Evolutionary conservation across 495 filamentous ascomycete genomes (phyloP).

Genomic region (Penicillium manginii): DNA sequence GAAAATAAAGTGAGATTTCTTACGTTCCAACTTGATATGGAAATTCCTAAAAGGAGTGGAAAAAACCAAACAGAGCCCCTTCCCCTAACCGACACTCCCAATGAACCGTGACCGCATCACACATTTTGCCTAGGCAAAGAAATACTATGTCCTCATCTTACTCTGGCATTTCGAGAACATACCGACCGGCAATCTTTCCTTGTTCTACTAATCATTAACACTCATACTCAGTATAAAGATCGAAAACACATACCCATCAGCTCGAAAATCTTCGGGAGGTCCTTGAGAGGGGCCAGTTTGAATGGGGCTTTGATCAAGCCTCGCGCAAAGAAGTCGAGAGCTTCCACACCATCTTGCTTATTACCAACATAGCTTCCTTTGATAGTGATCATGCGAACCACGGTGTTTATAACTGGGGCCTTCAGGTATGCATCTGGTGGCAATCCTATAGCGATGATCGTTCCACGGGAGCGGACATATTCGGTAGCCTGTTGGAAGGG

Average conservation of each 20-base stretch:
- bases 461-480: constrained; percentile 80
- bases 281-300: constrained; percentile 75
- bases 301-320: constrained; percentile 79
- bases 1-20: too few relatives aligned
- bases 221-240: background rate
- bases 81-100: too few relatives aligned
- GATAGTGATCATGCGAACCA: constrained; percentile 86
- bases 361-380: constrained; percentile 92
- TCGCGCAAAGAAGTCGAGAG: constrained; percentile 1
- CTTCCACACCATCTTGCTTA: constrained; percentile 41
- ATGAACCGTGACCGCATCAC: too few relatives aligned
- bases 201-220: constrained; percentile 11
- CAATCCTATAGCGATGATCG: constrained; percentile 82
- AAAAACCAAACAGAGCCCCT: background rate
- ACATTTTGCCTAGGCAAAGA: too few relatives aligned
- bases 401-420: constrained; percentile 82
- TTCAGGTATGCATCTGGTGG: constrained; percentile 75
- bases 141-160: background rate
- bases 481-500: constrained; percentile 91
- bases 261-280: constrained; percentile 75
- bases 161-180: constrained; percentile 17
- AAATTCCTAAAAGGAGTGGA: background rate
- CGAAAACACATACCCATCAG: constrained; percentile 57
- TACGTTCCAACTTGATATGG: too few relatives aligned
- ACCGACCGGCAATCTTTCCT: constrained; percentile 17